Base-by-base conservation (phyloP, 140 eudicot genomes). In the Ambrosia hybrid region DNA sequence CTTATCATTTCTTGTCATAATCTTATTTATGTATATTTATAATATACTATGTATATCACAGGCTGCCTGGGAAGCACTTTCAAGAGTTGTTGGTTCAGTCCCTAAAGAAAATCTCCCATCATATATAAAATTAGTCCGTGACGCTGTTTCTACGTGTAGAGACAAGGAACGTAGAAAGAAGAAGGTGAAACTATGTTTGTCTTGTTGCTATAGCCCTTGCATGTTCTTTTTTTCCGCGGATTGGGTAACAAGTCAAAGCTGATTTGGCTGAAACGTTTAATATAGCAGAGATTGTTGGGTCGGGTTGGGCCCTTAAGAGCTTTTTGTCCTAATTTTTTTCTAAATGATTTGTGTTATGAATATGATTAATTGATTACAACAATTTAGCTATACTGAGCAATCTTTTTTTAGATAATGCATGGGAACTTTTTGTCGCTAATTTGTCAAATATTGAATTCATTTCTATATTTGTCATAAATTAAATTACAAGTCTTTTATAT, bases 71-170 rank as follows among this genome's bases (percentile, higher is more conserved):
- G 96, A 90, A 82, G 99, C 97, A 41, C 79, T 94, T 4, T 83
- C 92, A 14, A 90, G 96, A 78, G 99, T 94, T 79, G 82, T 90
- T 43, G 75, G 86, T 66, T 90, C 99, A n/a, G 83, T 91, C 58
- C 97, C 99, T 4, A 94, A 90, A 77, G 99, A 94, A 85, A 88
- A 88, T 61, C 94, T 94, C 60, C 97, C 99, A 4, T 88, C 96
- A 33, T 88, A 94, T 72, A 88, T 90, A 65, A 94, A 94, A 68
- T 67, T 90, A 70, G 99, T 94, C 43, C 97, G 99, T 65, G 99
- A 94, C 86, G 95, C 99, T 45, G 95, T 91, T 16, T 94, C 99
- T 17, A 94, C 99, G 21, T 83, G 97, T 34, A 77, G 95, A 81
- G 99, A 94, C 72, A 94, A 85, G 74, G 97, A 94, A 69, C 95